Evolutionary conservation across 2,329 filamentous ascomycete genomes (phyloP).

Genomic region (Pseudocercospora vitis): DNA sequence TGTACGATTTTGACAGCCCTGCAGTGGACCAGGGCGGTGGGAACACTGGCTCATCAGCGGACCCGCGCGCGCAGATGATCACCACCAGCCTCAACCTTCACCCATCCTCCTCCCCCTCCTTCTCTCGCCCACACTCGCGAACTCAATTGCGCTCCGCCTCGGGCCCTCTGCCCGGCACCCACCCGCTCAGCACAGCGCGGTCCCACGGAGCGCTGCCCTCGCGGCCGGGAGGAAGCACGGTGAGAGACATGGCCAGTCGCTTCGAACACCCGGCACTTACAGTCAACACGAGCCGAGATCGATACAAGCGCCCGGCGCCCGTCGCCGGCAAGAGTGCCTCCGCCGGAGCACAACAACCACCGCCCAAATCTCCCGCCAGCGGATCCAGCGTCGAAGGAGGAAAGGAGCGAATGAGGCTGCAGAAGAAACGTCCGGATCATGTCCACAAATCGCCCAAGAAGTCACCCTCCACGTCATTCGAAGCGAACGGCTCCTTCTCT

Average conservation of each 20-base stretch:
- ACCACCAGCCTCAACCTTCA: not conserved
- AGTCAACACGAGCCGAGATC: conserved; percentile 30
- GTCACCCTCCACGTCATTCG: conserved; percentile 34
- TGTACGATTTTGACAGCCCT: not conserved
- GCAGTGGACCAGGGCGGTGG: conserved; percentile 1
- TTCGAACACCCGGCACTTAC: conserved; percentile 61
- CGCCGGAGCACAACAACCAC: conserved; percentile 1
- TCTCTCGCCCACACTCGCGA: not conserved
- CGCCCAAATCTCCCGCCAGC: conserved; percentile 30
- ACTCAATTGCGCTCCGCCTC: conserved; percentile 25
- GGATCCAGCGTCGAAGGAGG: conserved; percentile 23
- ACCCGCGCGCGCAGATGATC: conserved; percentile 5
- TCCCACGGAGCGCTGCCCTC: conserved; percentile 36
- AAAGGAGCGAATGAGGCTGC: conserved; percentile 31
- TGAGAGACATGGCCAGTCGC: conserved; percentile 75
- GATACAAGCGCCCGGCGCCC: conserved; percentile 27
- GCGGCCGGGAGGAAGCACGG: conserved; percentile 39
- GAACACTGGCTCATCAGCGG: not conserved
- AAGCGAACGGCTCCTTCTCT: conserved; percentile 31
- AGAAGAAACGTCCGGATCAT: conserved; percentile 32
- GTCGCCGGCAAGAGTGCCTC: conserved; percentile 23
- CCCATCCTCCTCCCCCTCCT: not conserved
- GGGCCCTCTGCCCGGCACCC: conserved; percentile 20
- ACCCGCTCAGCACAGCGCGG: conserved; percentile 27
- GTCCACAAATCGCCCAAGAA: conserved; percentile 14